Conservation (phyloP, 768 basidiomycete genomes). For the Flagelloscypha sp. region DNA sequence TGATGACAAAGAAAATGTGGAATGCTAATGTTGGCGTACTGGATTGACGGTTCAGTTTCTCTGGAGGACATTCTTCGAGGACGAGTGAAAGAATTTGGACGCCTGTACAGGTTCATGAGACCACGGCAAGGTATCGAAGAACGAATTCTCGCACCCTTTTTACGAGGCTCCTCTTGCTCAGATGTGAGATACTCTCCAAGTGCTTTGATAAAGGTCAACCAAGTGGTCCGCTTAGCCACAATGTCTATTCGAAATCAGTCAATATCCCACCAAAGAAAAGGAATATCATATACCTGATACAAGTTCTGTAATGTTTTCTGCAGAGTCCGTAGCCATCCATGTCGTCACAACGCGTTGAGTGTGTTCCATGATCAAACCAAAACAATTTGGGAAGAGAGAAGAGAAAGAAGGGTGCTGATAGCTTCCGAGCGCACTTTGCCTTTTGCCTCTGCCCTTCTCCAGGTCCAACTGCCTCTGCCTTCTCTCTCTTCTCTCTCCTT, state of each 20-base stretch:
- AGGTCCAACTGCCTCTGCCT: no score
- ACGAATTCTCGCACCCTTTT: constrained; percentile 52
- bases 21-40: constrained; percentile 39
- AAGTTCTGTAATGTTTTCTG: constrained; percentile 49
- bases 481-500: no score
- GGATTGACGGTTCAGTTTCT: constrained; percentile 69
- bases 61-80: constrained; percentile 48
- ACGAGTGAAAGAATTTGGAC: constrained; percentile 76
- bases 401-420: neutral
- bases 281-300: constrained; percentile 45
- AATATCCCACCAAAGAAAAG: constrained; percentile 5
- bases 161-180: constrained; percentile 69
- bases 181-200: constrained; percentile 84
- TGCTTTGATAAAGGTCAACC: constrained; percentile 77
- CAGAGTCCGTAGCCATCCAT: constrained; percentile 61
- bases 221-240: no score
- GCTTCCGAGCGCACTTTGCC: constrained; percentile 6
- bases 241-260: constrained; percentile 46
- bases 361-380: constrained; percentile 25
- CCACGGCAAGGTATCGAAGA: constrained; percentile 3
- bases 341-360: constrained; percentile 53
- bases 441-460: constrained; percentile 10
- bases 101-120: constrained; percentile 39
- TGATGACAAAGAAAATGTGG: constrained; percentile 6
- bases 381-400: no score